Base-by-base conservation (phyloP, 2,329 filamentous ascomycete genomes). In the Mariannaea elegans region DNA sequence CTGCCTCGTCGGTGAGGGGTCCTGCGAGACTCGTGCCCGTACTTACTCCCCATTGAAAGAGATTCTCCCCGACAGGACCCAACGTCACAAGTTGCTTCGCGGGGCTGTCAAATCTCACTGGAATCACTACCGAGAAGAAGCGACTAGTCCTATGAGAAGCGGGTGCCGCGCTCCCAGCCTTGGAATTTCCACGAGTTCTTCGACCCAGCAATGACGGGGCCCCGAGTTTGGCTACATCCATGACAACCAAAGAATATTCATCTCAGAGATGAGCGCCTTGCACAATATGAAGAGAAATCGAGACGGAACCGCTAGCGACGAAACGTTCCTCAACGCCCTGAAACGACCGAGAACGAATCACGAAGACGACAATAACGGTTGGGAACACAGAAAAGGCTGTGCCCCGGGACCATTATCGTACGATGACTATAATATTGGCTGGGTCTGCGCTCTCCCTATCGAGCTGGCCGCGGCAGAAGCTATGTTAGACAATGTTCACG, bases 401-500 rank as follows among this genome's bases (percentile, higher is more conserved):
- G 24, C 13, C 6, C 19, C 13, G 19, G 19, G 19, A 36, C 8
- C 31, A 18, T 16, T 36, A 10, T 49, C 48, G 16, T n/a, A 41
- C 16, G 4, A 16, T 23, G 54, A 58, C 12, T 65, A 65, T 19
- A 61, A 50, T 1, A 41, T 65, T 4, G 65, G 45, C 4, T 67
- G 61, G 65, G 59, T 67, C 3, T 67, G 61, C 23, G 63, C 65
- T 0, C 65, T 67, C 1, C 41, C 47, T 1, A 51, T 62, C 2
- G 65, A 67, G 38, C 13, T 65, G 36, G 53, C 65, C 1, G 59
- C 63, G 1, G 54, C 56, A 1, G 34, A 27, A 6, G 56, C 61
- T 7, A 64, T 65, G 65, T n/a, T 67, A 2, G 63, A 65, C 19
- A 0, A n/a, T 2, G 21, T 57, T 2, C 60, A 66, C 36, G 19